Evolutionary conservation across 2,329 filamentous ascomycete species (phyloP), one percentile per base, ranked within the genome.

Genomic region (Alternaria conjuncta): DNA sequence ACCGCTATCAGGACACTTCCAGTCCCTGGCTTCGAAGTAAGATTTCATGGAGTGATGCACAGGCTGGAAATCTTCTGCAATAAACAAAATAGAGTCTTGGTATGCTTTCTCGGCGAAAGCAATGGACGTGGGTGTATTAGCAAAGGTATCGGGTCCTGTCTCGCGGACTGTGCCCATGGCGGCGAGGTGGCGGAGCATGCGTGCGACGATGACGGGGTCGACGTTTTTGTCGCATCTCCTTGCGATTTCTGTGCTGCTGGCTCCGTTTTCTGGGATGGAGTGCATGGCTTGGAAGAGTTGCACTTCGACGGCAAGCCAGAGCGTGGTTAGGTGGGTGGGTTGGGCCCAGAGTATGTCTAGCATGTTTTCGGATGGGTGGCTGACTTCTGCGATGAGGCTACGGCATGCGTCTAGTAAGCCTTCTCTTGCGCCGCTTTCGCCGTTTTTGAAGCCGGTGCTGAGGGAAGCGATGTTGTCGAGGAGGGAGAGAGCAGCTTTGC

Each of bases 181-280:
- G 8, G 72, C 68, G n/a, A 75, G 68, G 61, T 75, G 73, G 10
- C 72, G 70, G 9, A 75, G 66, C 70, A 75, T 72, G 55, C 72
- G 70, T 5, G 64, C 71, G 13, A 75, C 69, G 12, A 75, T 60
- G n/a, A 71, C 47, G 1, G 68, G 61, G 25, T 72, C 70, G 7
- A 67, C 61, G 5, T 68, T 44, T 12, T 63, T 60, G 30, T 57
- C 28, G 57, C 70, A 64, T 32, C 55, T 64, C n/a, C 49, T 28
- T 10, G 71, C 68, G 49, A 75, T 75, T n/a, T n/a, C n/a, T n/a
- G n/a, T n/a, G 21, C 63, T 55, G 44, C 45, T 51, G 9, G 66
- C 63, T 20, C 72, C 72, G 1, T 56, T 43, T 0, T 61, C 50
- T 2, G 67, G 65, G 2, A 66, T 46, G 1, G 41, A 18, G 20